Conservation (phyloP, 768 basidiomycete species). For the Crassisporium funariophilum region DNA sequence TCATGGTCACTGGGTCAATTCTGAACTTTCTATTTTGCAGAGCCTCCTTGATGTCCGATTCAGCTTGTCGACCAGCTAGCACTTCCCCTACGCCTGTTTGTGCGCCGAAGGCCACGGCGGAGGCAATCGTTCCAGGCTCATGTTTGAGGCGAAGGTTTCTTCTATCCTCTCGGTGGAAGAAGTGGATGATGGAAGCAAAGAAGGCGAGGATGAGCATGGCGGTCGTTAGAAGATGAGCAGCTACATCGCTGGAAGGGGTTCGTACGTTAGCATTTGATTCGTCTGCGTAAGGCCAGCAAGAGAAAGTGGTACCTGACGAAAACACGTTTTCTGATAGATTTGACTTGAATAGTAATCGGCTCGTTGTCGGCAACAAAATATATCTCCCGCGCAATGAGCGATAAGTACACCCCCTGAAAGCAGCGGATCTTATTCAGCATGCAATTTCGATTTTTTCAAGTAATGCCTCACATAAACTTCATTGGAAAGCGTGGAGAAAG, state of each 20-base stretch:
- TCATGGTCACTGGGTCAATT: slow-evolving; percentile 49
- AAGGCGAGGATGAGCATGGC: slow-evolving; percentile 48
- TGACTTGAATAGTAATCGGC: slow-evolving; percentile 41
- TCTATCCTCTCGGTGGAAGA: slow-evolving; percentile 48
- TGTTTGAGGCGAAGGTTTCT: slow-evolving; percentile 46
- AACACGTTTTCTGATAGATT: slow-evolving; percentile 46
- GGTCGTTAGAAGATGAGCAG: slow-evolving; percentile 44
- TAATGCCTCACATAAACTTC: slow-evolving; percentile 49
- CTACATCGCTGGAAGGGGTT: slow-evolving; percentile 34
- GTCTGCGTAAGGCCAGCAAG: neutral
- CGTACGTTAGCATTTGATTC: neutral
- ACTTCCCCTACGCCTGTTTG: slow-evolving; percentile 50
- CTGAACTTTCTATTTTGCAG: slow-evolving; percentile 50
- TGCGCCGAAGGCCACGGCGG: slow-evolving; percentile 56
- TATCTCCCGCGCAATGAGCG: slow-evolving; percentile 50
- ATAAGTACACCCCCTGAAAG: slow-evolving; percentile 45
- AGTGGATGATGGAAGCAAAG: slow-evolving; percentile 44
- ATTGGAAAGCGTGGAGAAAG: slow-evolving; percentile 39
- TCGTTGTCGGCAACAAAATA: slow-evolving; percentile 47
- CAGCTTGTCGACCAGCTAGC: slow-evolving; percentile 41
- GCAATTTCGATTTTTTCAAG: neutral
- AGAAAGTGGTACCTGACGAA: slow-evolving; percentile 44
- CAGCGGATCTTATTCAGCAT: neutral
- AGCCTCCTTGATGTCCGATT: slow-evolving; percentile 41
- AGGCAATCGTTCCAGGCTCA: slow-evolving; percentile 56